Evolutionary conservation across 2,329 filamentous ascomycete species (phyloP), one percentile per base, ranked within the genome.

Genomic region (Colletotrichum sublineola): DNA sequence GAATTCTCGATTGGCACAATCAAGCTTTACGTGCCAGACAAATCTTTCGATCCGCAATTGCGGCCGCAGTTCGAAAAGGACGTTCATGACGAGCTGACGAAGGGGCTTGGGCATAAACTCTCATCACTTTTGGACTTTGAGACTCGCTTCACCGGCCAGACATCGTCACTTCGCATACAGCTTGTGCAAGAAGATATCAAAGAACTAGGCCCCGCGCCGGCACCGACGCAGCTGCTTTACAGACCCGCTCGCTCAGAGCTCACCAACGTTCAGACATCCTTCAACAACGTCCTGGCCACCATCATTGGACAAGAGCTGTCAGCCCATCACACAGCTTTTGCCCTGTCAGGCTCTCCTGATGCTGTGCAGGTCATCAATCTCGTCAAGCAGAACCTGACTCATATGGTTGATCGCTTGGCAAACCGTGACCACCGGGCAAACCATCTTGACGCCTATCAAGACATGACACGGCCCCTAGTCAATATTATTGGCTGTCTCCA

Each of bases 1-100:
- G 87, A 92, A 63, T 91, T 97, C 73, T 92, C 94, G 1, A 82
- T 95, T 29, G 91, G 92, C 20, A 89, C 92, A 50, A 85, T 98
- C 60, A 89, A 89, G 74, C 86, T 98, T 2, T 98, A 96, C 78
- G 91, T 98, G 2, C 95, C 97, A 0, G 92, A 97, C 80, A 91
- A 92, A 75, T 88, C 93, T 4, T 96, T 96, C 77, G 96, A 99
- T 80, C 96, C 96, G 1, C 89, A 91, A 71, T 84, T 91, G 70
- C 85, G 88, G 63, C 88, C 89, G 6, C 85, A 88, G 63, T 88
- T 97, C 24, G 91, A 94, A 76, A 88, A 90, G 29, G 84, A 87
- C 55, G 89, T 87, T 65, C 85, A 87, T 66, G 79, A 85, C 55
- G 84, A 90, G 68, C 85, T 93, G 50, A 87, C 89, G 58, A 75